Evolutionary conservation across 176 grass and related monocot genomes (phyloP), one percentile per base, ranked within the genome.

Genomic region (Tuctoria greenei): DNA sequence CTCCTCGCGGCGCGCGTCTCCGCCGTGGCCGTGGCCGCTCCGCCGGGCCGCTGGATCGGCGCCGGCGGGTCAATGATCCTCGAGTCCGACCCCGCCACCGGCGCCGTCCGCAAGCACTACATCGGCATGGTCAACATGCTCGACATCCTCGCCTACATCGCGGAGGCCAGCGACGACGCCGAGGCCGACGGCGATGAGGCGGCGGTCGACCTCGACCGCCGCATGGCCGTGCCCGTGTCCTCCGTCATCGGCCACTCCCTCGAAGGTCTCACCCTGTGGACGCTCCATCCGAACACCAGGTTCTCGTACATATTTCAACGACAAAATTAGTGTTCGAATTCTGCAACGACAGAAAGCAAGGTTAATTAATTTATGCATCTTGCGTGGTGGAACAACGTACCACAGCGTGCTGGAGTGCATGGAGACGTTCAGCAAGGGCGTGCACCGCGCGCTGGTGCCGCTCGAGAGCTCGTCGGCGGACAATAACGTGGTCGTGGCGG

Each of bases 111-210:
- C 77, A 97, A 97, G 90, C 93, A 97, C 83, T 97, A 97, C 80
- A 93, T 97, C 74, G 93, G 93, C 64, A 87, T 91, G 86, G 83
- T 97, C n/a, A 97, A 85, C 64, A 91, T 97, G 90, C 83, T 97
- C 73, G 90, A 93, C 72, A 72, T 97, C 62, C 79, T 97, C 69
- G 81, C 79, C 21, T 86, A 97, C 81, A 88, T 97, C 58, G 83
- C 90, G 3, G 86, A 91, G 35, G 55, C 36, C 14, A 67, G 67
- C 61, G 80, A 74, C 24, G 76, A 72, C 7, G 75, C 27, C 23
- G 69, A 10, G 21, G 41, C 41, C 41, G 43, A 47, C 23, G 50
- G 10, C 23, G 43, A 69, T n/a, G n/a, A n/a, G n/a, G n/a, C n/a
- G 12, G 81, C 18, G 0, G 73, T 40, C 23, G 81, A 91, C 60